phyloP scores from a whole-genome alignment of 139 green algal species.

The Ettlia oleoabundans region DNA sequence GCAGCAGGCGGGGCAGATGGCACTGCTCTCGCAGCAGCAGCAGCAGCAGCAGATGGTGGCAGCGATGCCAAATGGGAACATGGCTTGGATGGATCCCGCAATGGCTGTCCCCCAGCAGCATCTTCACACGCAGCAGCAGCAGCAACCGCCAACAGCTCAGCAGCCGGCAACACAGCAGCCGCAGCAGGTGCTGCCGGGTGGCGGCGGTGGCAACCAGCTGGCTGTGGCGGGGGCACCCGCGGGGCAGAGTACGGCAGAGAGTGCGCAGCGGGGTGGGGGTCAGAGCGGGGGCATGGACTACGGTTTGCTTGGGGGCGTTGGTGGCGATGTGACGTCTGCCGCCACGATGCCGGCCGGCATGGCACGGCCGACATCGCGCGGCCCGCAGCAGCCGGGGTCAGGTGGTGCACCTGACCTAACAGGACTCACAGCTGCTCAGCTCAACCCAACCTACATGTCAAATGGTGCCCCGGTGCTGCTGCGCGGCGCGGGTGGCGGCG shows the following conservation, averaged over 20 bases:
- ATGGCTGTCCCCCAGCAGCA: too few relatives aligned
- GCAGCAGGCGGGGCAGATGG: conserved; percentile 24
- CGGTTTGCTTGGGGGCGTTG: not conserved
- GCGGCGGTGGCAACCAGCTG: conserved; percentile 10
- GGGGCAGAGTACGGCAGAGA: conserved; percentile 2
- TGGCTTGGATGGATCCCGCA: too few relatives aligned
- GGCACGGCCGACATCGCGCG: not conserved
- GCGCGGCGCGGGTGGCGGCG: conserved; percentile 24
- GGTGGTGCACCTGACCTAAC: not conserved
- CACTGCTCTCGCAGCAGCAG: conserved; percentile 26
- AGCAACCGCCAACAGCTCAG: conserved; percentile 4
- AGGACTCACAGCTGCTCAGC: not conserved
- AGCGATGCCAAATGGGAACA: not conserved
- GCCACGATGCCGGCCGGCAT: not conserved
- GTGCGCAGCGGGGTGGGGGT: conserved; percentile 23
- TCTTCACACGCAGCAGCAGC: not conserved
- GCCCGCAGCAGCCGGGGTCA: conserved; percentile 1
- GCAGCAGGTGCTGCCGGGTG: conserved; percentile 35
- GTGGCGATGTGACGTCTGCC: not conserved
- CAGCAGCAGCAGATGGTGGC: conserved; percentile 20
- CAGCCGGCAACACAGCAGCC: not conserved
- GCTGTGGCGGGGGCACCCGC: conserved; percentile 29
- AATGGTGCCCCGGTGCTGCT: conserved; percentile 75
- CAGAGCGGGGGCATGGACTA: conserved; percentile 10
- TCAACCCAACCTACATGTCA: conserved; percentile 53